Evolutionary conservation across 1,284 basidiomycete species (phyloP), one percentile per base, ranked within the genome.

Genomic region (Ganoderma leucocontextum): DNA sequence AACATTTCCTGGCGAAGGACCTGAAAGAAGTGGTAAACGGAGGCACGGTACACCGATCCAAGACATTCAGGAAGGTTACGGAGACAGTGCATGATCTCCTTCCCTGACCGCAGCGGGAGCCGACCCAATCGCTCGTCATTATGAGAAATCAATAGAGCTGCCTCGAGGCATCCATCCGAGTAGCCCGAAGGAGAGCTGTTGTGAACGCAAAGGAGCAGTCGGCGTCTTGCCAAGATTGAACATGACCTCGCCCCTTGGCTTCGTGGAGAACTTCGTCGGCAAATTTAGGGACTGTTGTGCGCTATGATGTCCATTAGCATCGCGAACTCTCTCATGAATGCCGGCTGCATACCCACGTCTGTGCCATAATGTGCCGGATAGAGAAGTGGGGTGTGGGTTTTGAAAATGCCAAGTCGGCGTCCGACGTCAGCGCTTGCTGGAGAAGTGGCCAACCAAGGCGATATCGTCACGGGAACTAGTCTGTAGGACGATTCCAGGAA

Each of bases 311-410:
- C 38, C 58, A 38, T 60, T 38, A 60, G 38, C 22, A 60, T 22
- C 22, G 36, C 38, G 38, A 60, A 60, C n/a, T 60, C 58, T 60
- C 58, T 41, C 58, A 60, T 60, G 58, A 41, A 39, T 22, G 38
- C 22, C 58, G 38, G 22, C 38, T 60, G 47, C 47, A 22, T 29
- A 60, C 58, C 38, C 58, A 60, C 58, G 58, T 38, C 36, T 25
- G 38, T 39, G 58, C 58, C 58, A 41, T 60, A 41, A 60, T 13
- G 38, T 39, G 58, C 25, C 38, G 38, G 42, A 41, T 60, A 29
- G 15, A 55, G 52, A 55, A 55, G 52, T 13, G 29, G 15, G 52
- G 52, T 55, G 52, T 55, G 29, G 2, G 52, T 9, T 33, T 22
- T 17, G 13, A 55, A 15, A 33, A 5, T 55, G 58, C 55, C 35